Conservation (phyloP, 139 green algal genomes). For the Tetraselmis chui region DNA sequence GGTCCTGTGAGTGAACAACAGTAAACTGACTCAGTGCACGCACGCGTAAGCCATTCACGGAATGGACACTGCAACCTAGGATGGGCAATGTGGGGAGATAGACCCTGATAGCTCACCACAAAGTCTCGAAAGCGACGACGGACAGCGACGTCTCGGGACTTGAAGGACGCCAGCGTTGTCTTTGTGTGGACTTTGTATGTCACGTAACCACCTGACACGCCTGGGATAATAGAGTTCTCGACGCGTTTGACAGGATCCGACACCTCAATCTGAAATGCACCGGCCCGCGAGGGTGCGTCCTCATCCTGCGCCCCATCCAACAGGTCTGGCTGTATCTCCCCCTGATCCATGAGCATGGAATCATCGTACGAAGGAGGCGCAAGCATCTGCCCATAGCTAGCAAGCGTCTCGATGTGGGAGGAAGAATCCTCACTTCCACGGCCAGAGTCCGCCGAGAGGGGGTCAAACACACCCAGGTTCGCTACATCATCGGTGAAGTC, state of each 20-base stretch:
- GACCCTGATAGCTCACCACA: no score
- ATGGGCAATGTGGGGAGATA: background rate
- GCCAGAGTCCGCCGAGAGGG: background rate
- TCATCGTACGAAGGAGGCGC: conserved; percentile 41
- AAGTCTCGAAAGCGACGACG: conserved; percentile 75
- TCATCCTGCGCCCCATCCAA: background rate
- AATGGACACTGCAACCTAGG: background rate
- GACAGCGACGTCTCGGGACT: conserved; percentile 36
- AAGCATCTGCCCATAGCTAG: conserved; percentile 45
- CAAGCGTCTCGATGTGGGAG: conserved; percentile 15
- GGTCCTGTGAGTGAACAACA: conserved; percentile 24
- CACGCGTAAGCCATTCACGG: no score
- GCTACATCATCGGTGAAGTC: background rate
- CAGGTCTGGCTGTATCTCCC: background rate
- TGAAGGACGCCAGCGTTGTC: conserved; percentile 14
- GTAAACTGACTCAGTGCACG: no score
- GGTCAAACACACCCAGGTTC: background rate
- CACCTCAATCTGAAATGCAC: conserved; percentile 37
- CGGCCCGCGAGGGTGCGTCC: background rate
- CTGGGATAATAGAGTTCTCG: conserved; percentile 27
- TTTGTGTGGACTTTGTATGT: conserved; percentile 50
- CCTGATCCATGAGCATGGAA: conserved; percentile 26
- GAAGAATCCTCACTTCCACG: background rate
- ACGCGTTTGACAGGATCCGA: conserved; percentile 58
- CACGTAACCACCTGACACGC: conserved; percentile 42